Conservation (phyloP, 2,329 filamentous ascomycete genomes). For the Didymella lethalis region DNA sequence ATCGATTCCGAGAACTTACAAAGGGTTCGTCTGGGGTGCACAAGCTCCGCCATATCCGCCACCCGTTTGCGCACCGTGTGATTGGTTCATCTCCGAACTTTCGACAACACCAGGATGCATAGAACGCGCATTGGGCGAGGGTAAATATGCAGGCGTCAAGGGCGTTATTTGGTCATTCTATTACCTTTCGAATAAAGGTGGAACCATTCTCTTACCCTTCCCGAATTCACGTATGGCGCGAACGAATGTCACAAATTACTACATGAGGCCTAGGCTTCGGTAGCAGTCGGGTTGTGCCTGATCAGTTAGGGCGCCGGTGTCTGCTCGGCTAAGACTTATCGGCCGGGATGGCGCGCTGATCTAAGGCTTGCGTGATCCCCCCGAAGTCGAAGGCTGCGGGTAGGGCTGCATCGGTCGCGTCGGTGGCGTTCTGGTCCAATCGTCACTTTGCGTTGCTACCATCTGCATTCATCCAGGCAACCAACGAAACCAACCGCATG, state of each 20-base stretch:
- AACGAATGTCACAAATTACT: constrained; percentile 29
- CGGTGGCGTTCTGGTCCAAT: constrained; percentile 5
- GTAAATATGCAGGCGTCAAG: constrained; percentile 17
- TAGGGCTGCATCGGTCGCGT: constrained; percentile 22
- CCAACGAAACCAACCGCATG: neutral
- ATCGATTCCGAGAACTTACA: neutral
- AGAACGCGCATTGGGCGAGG: constrained; percentile 8
- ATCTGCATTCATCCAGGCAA: neutral
- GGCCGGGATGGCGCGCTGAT: constrained; percentile 27
- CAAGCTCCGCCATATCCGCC: neutral
- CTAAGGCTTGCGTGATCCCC: constrained; percentile 33
- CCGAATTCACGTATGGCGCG: constrained; percentile 21
- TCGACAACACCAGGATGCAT: constrained; percentile 7
- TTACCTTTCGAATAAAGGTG: constrained; percentile 4
- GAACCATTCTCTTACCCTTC: constrained; percentile 21
- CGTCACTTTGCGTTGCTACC: constrained; percentile 11
- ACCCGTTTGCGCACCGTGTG: neutral
- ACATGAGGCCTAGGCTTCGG: constrained; percentile 23
- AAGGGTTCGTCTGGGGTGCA: constrained; percentile 21
- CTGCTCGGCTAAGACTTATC: constrained; percentile 28
- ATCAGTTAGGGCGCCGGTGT: constrained; percentile 17
- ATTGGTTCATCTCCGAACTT: constrained; percentile 17
- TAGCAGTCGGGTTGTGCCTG: constrained; percentile 24
- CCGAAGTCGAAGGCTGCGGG: constrained; percentile 12
- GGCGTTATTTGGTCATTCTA: constrained; percentile 14